phyloP scores from a whole-genome alignment of 805 yeast species.

The Cyberlindnera maclurae region DNA sequence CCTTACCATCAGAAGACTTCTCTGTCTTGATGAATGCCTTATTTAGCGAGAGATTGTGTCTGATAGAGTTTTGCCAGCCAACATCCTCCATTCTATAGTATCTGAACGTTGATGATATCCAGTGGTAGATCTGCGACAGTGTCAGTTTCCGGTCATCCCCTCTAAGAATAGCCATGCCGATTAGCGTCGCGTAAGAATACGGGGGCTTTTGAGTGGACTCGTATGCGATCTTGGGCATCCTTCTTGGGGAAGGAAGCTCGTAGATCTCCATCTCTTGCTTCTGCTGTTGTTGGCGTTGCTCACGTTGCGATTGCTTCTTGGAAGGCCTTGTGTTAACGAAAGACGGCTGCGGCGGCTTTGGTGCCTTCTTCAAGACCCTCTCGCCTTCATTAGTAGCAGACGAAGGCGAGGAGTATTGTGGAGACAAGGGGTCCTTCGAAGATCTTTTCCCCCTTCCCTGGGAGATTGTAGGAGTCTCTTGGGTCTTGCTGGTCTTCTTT shows the following conservation, averaged over 20 bases:
- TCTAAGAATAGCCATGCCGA: constrained; percentile 86
- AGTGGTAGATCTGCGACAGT: constrained; percentile 75
- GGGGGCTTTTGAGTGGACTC: constrained; percentile 62
- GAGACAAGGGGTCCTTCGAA: constrained; percentile 19
- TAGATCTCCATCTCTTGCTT: constrained; percentile 6
- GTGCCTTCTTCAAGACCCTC: constrained; percentile 2
- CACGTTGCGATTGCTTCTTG: constrained; percentile 10
- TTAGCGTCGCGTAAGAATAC: constrained; percentile 86
- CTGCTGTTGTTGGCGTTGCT: constrained; percentile 2
- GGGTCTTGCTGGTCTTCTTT: constrained; percentile 11
- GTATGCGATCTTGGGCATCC: constrained; percentile 19
- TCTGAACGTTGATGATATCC: constrained; percentile 84
- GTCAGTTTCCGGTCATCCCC: constrained; percentile 69
- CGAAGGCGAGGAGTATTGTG: constrained; percentile 23
- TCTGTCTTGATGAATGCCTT: constrained; percentile 90
- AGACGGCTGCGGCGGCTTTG: constrained; percentile 21
- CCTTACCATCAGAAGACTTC: constrained; percentile 81
- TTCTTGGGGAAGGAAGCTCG: constrained; percentile 18
- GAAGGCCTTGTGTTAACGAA: constrained; percentile 14
- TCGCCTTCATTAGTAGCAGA: background rate
- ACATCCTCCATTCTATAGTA: constrained; percentile 80
- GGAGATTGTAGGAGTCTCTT: constrained; percentile 21
- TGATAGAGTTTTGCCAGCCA: constrained; percentile 97
- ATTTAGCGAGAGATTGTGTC: constrained; percentile 88
- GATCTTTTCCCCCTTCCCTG: constrained; percentile 16